phyloP scores from a whole-genome alignment of 2,329 filamentous ascomycete species.

The Pseudogymnoascus sp. region DNA sequence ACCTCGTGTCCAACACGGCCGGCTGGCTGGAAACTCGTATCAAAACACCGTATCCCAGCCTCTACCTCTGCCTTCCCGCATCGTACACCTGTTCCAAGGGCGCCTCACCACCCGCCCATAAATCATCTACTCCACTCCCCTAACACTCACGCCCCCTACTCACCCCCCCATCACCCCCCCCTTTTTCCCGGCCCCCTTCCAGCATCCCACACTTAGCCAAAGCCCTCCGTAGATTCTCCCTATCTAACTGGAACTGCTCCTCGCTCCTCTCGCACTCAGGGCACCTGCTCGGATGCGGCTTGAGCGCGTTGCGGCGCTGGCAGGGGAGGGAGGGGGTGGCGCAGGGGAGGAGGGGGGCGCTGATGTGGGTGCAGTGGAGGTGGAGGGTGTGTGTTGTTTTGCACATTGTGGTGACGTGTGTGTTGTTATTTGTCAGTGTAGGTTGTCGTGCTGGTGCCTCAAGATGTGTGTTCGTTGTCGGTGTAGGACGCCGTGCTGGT shows the following conservation, averaged over 20 bases:
- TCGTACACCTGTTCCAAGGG: neutral
- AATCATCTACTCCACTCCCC: neutral
- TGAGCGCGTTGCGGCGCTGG: constrained; percentile 1
- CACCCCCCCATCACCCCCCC: neutral
- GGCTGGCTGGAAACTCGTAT: neutral
- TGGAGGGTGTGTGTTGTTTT: neutral
- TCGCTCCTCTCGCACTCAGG: neutral
- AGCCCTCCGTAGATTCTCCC: neutral
- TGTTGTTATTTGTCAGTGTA: neutral
- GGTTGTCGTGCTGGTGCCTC: neutral
- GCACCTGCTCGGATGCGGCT: neutral
- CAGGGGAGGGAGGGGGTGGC: neutral
- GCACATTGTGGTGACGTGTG: neutral
- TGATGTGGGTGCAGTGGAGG: neutral
- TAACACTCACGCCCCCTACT: neutral
- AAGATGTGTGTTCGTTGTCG: too few species aligned
- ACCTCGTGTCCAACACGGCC: neutral
- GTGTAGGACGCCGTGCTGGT: neutral
- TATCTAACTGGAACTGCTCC: neutral
- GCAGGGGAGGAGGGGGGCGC: neutral
- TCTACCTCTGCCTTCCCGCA: neutral
- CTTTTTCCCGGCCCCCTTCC: neutral
- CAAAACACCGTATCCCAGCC: neutral
- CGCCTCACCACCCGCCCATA: neutral
- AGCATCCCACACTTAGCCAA: neutral